Base-by-base conservation (phyloP, 768 basidiomycete species). In the Hortiboletus flavorubellus region DNA sequence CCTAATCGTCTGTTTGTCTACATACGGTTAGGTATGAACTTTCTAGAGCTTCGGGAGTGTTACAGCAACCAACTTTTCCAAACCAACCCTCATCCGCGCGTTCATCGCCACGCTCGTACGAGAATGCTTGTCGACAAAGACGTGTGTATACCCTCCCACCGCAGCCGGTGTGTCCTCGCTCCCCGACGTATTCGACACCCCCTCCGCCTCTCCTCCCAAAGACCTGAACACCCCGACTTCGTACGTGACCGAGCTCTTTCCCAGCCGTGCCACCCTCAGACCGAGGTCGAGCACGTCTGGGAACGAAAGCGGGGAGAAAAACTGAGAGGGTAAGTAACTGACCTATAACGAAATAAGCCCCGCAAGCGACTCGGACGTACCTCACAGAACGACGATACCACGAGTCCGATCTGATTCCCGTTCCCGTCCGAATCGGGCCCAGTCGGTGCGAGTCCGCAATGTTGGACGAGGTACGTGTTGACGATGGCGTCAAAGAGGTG, bases 401-500 rank as follows among this genome's bases (percentile, higher is more conserved):
- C 91, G 9, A 93, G 80, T 0, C 88, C 91, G 39, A 92, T 91
- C 30, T 76, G 73, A 0, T 75, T 68, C 43, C 31, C 44, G 37
- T 49, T 15, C 38, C 4, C 44, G 5, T 31, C 37, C 35, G 33
- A 31, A 30, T 40, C 45, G 0, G 85, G 80, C 11, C 67, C 60
- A 4, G 72, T 67, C 0, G 89, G 87, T 4, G 76, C 65, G 38
- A 84, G 75, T 11, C 76, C 78, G 60, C 89, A 91, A 33, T 77
- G 73, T 51, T 80, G 73, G 37, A 90, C 84, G 57, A 91, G 82
- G 69, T 89, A 93, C 9, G 86, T 80, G 68, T 92, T 93, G 69
- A 92, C 75, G 63, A 91, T 75, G 5, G 89, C 89, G 72, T 92
- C 91, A 71, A 91, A 89, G 53, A 89, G 77, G 63, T 88, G 87